Base-by-base conservation (phyloP, 371 early-diverging fungal genomes). In the Mortierella sp. region DNA sequence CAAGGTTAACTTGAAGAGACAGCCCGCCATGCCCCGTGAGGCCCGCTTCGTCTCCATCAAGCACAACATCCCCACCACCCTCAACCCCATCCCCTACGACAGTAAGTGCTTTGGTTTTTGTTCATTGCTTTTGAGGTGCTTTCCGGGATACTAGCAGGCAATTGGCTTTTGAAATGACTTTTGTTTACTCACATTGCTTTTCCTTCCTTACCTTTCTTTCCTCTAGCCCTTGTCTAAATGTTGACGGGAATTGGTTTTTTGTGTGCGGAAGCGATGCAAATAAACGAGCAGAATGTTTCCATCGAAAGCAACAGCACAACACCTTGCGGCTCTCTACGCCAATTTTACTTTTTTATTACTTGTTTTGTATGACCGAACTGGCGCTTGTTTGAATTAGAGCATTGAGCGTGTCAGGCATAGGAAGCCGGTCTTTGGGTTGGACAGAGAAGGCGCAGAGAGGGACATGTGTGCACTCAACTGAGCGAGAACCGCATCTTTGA, bases 31-130 rank as follows among this genome's bases (percentile, higher is more conserved):
- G 83, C 99, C 99, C 87, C 96, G 98, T 83, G 92, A 91, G 73
- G 97, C 97, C 77, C 98, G 94, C 92, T 92, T 94, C 88, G 96
- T 99, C 88, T 93, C 97, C 71, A 91, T 95, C 89, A 93, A 93
- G 91, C 89, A 94, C 91, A 99, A 98, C 93, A 91, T 90, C 88
- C 98, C 98, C 87, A 93, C 93, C 89, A 98, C 97, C 90, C 92
- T 99, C 90, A 90, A 94, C 87, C 96, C 98, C 88, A 95, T 98
- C 88, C 95, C 98, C 87, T 98, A 98, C 91, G 99, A 99, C 90
- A 97, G 95, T 88, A 86, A 78, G 82, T 76, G 48, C 54, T 73
- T 53, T 28, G 11, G 37, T 44, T 6, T 73, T 34, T 40, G 10
- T 0, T 21, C 3, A 3, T 13, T 6, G 16, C 6, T 69, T 72